These are phyloP conservation scores for Sordariomycetes sp. DNA, from an alignment of 2,329 filamentous ascomycete species.

Conservation along the genomic window DNA sequence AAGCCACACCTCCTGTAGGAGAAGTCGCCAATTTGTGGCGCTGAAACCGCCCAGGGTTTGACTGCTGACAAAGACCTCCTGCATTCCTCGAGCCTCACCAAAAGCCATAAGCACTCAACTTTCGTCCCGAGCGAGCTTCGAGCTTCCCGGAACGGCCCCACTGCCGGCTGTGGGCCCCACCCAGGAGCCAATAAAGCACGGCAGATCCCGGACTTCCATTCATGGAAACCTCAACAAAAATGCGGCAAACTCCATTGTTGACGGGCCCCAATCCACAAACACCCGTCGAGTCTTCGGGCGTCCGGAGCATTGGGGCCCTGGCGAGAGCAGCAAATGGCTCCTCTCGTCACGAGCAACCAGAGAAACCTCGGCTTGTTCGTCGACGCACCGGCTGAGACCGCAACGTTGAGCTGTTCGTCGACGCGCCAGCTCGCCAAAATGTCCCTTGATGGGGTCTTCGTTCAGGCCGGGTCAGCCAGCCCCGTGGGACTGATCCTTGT, in stretches of 20 bases:
- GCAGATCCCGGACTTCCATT: neutral
- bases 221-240: neutral
- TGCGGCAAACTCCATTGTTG: neutral
- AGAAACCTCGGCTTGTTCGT: neutral
- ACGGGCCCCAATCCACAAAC: neutral
- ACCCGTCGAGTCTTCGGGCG: neutral
- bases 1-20: too few species aligned
- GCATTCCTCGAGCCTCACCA: too few species aligned
- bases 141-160: too few species aligned
- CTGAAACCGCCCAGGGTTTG: too few species aligned
- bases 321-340: neutral
- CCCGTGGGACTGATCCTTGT: neutral
- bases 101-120: too few species aligned
- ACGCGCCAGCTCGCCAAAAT: neutral
- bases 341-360: neutral
- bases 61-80: too few species aligned
- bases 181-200: neutral
- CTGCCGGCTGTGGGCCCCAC: neutral
- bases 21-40: too few species aligned
- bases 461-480: neutral
- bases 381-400: neutral
- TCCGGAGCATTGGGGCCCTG: neutral
- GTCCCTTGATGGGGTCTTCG: neutral
- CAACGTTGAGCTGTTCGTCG: neutral
- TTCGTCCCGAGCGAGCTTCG: too few species aligned